A percentile compares a stretch with the other conserved stretches of the same genome.
phyloP scores from a whole-genome alignment of 257 asterid species.

The Solanum ossicruentum region DNA sequence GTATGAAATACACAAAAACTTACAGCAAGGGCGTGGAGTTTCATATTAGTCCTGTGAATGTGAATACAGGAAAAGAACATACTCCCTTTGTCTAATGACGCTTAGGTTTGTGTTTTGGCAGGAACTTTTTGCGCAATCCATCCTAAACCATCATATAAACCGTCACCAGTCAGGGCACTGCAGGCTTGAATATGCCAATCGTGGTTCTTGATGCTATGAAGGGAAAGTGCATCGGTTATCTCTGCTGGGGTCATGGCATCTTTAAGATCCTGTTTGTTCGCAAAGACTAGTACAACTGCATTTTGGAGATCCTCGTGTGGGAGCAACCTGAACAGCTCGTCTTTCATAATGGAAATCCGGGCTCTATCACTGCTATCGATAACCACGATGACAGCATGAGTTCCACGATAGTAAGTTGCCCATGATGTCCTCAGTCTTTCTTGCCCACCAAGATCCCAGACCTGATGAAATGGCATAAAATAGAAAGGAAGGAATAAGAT shows the following conservation, averaged over 20 bases:
- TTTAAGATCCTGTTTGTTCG: conserved; percentile 94
- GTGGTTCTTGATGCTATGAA: conserved; percentile 91
- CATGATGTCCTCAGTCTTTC: conserved; percentile 88
- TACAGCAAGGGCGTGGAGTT: not conserved
- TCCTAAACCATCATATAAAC: conserved; percentile 90
- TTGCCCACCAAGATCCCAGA: conserved; percentile 99
- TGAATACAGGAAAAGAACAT: not conserved
- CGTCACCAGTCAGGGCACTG: conserved; percentile 91
- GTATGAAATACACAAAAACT: not conserved
- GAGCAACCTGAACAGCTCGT: conserved; percentile 72
- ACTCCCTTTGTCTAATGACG: not conserved
- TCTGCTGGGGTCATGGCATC: conserved; percentile 99
- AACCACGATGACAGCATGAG: conserved; percentile 80
- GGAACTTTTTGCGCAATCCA: conserved; percentile 90
- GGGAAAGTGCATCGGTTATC: conserved; percentile 88
- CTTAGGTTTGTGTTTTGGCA: conserved; percentile 71
- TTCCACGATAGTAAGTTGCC: conserved; percentile 93
- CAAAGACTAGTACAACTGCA: conserved; percentile 77
- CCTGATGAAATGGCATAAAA: conserved; percentile 19
- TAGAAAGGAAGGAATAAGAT: not conserved
- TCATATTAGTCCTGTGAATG: not conserved
- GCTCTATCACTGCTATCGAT: conserved; percentile 97
- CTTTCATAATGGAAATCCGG: conserved; percentile 83
- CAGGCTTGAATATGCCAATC: conserved; percentile 99
- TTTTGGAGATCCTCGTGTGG: conserved; percentile 78